A percentile compares a stretch with the other conserved stretches of the same genome.
Evolutionary conservation across 2,329 filamentous ascomycete species (phyloP).

Genomic region (Zelopaecilomyces penicillatus): DNA sequence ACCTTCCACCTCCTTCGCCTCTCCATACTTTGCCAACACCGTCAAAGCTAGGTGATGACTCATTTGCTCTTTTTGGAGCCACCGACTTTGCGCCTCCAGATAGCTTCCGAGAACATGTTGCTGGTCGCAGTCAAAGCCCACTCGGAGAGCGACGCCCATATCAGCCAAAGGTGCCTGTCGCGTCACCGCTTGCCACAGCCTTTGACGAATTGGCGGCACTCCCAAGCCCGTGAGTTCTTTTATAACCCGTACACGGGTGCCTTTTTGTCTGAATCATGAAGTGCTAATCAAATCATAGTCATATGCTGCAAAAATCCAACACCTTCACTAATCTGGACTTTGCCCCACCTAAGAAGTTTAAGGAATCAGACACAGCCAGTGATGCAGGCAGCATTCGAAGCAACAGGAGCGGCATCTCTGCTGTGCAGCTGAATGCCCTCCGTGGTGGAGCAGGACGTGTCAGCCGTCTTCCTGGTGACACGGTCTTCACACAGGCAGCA

Average conservation of each 20-base stretch:
- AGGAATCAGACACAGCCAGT: slow-evolving; percentile 51
- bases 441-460: slow-evolving; percentile 79
- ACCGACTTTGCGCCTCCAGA: slow-evolving; percentile 82
- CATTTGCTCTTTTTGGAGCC: slow-evolving; percentile 57
- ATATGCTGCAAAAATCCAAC: slow-evolving; percentile 65
- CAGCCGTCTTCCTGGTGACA: slow-evolving; percentile 72
- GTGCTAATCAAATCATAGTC: slow-evolving; percentile 31
- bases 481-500: slow-evolving; percentile 68
- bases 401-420: slow-evolving; percentile 66
- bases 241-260: background rate
- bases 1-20: slow-evolving; percentile 59
- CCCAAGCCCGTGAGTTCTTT: slow-evolving; percentile 75
- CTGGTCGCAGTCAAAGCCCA: slow-evolving; percentile 60
- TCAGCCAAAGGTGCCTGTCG: slow-evolving; percentile 60
- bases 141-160: slow-evolving; percentile 62
- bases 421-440: slow-evolving; percentile 60
- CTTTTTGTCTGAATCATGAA: too few species aligned
- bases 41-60: slow-evolving; percentile 73
- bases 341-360: slow-evolving; percentile 67
- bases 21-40: slow-evolving; percentile 77
- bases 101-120: slow-evolving; percentile 55
- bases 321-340: slow-evolving; percentile 77
- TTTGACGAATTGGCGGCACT: slow-evolving; percentile 81
- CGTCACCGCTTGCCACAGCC: slow-evolving; percentile 70
- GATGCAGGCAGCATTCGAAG: slow-evolving; percentile 58